Percentiles rank a stretch among this genome's conserved stretches.
Evolutionary conservation across 768 basidiomycete species (phyloP).

Genomic region (Amanita subjunquillea): DNA sequence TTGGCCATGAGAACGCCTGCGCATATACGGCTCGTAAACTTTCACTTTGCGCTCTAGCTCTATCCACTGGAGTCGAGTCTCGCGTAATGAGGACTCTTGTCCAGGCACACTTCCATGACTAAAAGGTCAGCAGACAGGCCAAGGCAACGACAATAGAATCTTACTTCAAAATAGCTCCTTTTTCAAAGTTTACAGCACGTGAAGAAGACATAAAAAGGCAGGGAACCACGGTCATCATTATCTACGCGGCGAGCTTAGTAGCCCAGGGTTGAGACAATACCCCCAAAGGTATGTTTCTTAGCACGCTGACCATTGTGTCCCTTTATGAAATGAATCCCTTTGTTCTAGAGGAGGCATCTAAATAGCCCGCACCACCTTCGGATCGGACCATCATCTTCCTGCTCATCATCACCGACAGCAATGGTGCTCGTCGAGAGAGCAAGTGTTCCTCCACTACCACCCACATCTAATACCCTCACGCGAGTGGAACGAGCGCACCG

Average conservation of each 20-base stretch:
- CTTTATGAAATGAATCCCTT: not conserved
- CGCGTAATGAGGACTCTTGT: not conserved
- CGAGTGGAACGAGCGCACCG: slow-evolving; percentile 24
- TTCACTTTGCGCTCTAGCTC: too few relatives aligned
- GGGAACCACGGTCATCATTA: not conserved
- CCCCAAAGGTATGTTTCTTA: not conserved
- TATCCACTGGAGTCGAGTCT: not conserved
- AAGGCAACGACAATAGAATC: not conserved
- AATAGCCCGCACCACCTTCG: not conserved
- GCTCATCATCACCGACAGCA: not conserved
- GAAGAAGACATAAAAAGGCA: not conserved
- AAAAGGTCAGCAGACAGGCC: not conserved
- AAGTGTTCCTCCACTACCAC: slow-evolving; percentile 20
- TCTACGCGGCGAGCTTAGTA: not conserved
- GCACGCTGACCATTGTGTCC: not conserved
- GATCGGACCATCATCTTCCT: not conserved
- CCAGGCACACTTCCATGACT: not conserved
- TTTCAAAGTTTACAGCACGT: not conserved
- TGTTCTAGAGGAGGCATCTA: not conserved
- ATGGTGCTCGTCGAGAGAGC: slow-evolving; percentile 3
- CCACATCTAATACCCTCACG: slow-evolving; percentile 30
- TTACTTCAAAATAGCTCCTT: not conserved
- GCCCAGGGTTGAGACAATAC: not conserved
- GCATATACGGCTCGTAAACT: not conserved
- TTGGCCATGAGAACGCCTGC: not conserved